phyloP scores from a whole-genome alignment of 305 asterid species.

The Fraxinus greggii region DNA sequence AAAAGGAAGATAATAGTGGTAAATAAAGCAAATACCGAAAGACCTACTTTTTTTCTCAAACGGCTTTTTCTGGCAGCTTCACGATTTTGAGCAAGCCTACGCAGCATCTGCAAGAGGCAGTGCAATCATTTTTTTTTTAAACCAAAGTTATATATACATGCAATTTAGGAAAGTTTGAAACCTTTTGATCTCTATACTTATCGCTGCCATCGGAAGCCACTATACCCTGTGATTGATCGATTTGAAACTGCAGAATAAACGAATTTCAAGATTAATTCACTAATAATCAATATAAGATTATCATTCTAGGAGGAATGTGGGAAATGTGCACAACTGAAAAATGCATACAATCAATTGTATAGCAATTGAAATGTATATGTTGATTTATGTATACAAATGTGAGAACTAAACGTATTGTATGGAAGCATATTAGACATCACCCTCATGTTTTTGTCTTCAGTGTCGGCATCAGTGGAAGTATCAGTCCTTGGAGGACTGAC shows the following conservation, averaged over 20 bases:
- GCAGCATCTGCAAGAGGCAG: conserved; percentile 68
- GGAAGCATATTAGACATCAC: conserved; percentile 34
- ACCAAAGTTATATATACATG: not conserved
- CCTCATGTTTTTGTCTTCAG: conserved; percentile 75
- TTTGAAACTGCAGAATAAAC: conserved; percentile 56
- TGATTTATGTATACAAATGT: not conserved
- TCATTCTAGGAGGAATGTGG: not conserved
- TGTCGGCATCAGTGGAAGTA: conserved; percentile 87
- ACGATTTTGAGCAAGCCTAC: conserved; percentile 99
- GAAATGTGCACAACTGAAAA: not conserved
- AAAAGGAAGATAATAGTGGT: conserved; percentile 12
- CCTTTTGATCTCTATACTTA: conserved; percentile 96
- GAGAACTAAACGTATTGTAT: not conserved
- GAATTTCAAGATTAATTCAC: conserved; percentile 22
- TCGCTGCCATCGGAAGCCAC: conserved; percentile 93
- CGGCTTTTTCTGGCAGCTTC: conserved; percentile 99
- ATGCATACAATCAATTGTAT: not conserved
- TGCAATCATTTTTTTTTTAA: not conserved
- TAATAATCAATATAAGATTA: conserved; percentile 8
- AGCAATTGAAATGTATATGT: not conserved
- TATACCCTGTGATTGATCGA: conserved; percentile 44
- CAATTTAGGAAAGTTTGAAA: conserved; percentile 25
- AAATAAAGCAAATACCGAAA: conserved; percentile 4
- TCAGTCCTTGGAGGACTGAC: conserved; percentile 80
- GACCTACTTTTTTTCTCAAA: conserved; percentile 74